Conservation (phyloP, 129 eudicot genomes). For the Chrysanthemum lavandulifolium region DNA sequence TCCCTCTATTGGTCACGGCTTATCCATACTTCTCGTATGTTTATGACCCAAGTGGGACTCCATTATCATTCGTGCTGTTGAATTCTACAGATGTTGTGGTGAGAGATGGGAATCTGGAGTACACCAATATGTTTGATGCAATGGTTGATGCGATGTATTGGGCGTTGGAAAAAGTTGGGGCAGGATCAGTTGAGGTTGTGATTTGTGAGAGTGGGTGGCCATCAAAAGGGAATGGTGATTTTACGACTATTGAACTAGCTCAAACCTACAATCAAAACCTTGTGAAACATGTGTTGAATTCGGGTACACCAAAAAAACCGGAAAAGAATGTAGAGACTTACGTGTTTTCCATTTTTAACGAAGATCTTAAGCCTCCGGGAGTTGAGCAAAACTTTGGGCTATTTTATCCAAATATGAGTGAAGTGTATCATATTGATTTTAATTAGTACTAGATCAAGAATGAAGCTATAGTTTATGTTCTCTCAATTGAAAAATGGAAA, state of each 20-base stretch:
- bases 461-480: not conserved
- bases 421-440: conserved; percentile 41
- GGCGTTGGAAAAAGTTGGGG: conserved; percentile 42
- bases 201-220: conserved; percentile 59
- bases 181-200: conserved; percentile 29
- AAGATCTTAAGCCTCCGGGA: conserved; percentile 36
- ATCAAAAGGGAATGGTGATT: conserved; percentile 31
- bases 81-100: conserved; percentile 33
- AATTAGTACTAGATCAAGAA: conserved; percentile 6
- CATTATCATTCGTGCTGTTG: conserved; percentile 29
- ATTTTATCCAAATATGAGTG: conserved; percentile 35
- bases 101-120: conserved; percentile 33
- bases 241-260: conserved; percentile 25
- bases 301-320: conserved; percentile 44
- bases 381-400: conserved; percentile 51
- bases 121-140: conserved; percentile 44
- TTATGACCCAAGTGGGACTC: conserved; percentile 11
- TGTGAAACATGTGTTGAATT: conserved; percentile 23
- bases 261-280: conserved; percentile 33
- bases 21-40: conserved; percentile 42
- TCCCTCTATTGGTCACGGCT: conserved; percentile 41
- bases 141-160: conserved; percentile 38
- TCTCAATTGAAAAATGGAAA: not conserved
- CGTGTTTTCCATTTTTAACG: conserved; percentile 43
- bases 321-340: conserved; percentile 33